A percentile compares a stretch with the other conserved stretches of the same genome.
These are phyloP conservation scores for Eucalyptus paniculata DNA, from an alignment of 345 rosid species.

Conservation along the genomic window DNA sequence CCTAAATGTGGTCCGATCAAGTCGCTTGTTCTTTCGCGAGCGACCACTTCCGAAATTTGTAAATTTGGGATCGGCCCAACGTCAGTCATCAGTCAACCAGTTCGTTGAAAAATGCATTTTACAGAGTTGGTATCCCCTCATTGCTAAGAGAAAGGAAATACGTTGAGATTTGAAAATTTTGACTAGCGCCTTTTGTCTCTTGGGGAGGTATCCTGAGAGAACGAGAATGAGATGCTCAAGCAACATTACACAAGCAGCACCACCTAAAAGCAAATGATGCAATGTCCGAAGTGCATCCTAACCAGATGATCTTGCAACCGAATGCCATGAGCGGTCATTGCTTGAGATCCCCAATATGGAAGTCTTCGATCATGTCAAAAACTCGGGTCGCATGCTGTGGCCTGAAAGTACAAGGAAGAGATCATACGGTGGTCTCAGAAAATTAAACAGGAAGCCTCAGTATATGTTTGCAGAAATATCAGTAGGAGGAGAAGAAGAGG, in stretches of 20 bases:
- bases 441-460: not conserved
- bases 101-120: not conserved
- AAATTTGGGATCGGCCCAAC: not conserved
- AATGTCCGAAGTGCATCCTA: not conserved
- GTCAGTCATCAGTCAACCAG: not conserved
- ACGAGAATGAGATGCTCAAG: not conserved
- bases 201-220: not conserved
- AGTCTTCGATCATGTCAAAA: conserved; percentile 81
- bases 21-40: not conserved
- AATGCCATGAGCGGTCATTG: not conserved
- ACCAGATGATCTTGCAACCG: not conserved
- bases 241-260: not conserved
- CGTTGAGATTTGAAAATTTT: not conserved
- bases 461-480: not conserved
- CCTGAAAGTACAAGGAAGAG: conserved; percentile 5
- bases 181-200: not conserved
- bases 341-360: conserved; percentile 54
- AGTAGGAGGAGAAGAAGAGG: not conserved
- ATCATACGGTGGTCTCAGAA: not conserved
- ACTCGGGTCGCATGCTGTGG: conserved; percentile 81
- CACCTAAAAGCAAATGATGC: not conserved
- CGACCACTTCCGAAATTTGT: not conserved
- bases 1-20: not conserved
- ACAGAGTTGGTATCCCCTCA: not conserved
- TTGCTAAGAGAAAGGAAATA: not conserved